Evolutionary conservation across 169 alveolate genomes (phyloP), one percentile per base, ranked within the genome.

Genomic region (Plasmodium gaboni): DNA sequence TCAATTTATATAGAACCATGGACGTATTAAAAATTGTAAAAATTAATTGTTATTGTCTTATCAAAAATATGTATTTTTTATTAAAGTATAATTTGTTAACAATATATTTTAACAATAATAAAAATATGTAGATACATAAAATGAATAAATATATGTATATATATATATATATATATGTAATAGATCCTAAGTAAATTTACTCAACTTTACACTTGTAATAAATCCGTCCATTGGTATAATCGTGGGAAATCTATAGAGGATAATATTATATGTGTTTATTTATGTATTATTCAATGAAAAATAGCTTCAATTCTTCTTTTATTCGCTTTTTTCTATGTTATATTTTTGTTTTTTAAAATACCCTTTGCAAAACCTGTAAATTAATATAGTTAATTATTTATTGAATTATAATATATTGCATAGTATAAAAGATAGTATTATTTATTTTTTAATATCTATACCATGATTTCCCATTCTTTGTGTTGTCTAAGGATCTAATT

Each of bases 191-290:
- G 65, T 24, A 83, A 69, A 70, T 70, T 83, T 68, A 63, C 85
- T 83, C 46, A 83, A 69, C 10, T 69, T 83, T 13, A 83, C 91
- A 42, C 86, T 83, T 53, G 91, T 83, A 19, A 83, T 64, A 32
- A 83, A 83, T 63, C 91, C 91, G 50, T 83, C 91, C 91, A 83
- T 83, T 83, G 91, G 91, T 15, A 83, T 63, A 55, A 83, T 83
- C 61, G 91, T 83, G 19, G 91, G 91, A 38, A 83, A 83, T 22
- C 91, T 83, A 51, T n/a, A 44, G 70, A 53, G 50, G 32, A 22
- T 13, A 80, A 32, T 32, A 68, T 9, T 22, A 48, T 2, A 24
- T 61, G 0, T 15, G 19, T 12, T 48, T 44, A 46, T 46, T 51
- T 19, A 42, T n/a, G 4, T 59, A 32, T 64, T 19, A 22, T 38